Conservation (phyloP, 257 asterid genomes). For the Coffea canephora region DNA sequence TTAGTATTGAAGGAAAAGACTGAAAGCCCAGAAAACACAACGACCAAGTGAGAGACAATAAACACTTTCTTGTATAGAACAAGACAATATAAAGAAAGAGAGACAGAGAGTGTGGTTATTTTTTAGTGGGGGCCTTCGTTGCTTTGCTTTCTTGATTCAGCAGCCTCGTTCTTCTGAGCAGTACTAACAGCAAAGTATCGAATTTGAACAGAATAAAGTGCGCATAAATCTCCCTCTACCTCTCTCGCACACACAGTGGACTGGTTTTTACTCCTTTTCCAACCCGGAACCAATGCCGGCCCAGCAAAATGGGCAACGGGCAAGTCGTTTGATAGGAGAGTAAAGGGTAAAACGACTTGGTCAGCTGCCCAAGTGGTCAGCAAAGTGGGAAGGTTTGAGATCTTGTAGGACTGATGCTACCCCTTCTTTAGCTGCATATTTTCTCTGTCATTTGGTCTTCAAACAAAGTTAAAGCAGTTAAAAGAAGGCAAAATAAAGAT, state of each 20-base stretch:
- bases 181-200: conserved; percentile 58
- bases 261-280: conserved; percentile 28
- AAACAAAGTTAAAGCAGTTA: conserved; percentile 32
- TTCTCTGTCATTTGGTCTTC: conserved; percentile 29
- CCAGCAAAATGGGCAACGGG: conserved; percentile 43
- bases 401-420: conserved; percentile 35
- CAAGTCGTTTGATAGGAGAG: conserved; percentile 42
- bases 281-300: conserved; percentile 45
- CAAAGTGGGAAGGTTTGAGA: conserved; percentile 38
- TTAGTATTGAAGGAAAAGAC: neutral
- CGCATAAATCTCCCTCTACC: conserved; percentile 18
- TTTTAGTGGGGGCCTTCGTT: conserved; percentile 17
- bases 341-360: conserved; percentile 44
- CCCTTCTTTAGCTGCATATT: conserved; percentile 33
- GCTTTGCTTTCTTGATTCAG: conserved; percentile 32
- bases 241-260: conserved; percentile 39
- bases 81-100: conserved; percentile 50
- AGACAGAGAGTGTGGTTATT: conserved; percentile 29
- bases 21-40: conserved; percentile 24
- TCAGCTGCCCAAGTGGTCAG: conserved; percentile 49
- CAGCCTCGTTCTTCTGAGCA: conserved; percentile 48
- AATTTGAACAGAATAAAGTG: conserved; percentile 85
- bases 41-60: conserved; percentile 54
- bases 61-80: conserved; percentile 46
- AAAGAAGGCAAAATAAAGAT: conserved; percentile 34